These are phyloP conservation scores for Beverwykella pulmonaria DNA, from an alignment of 495 filamentous ascomycete species.

Conservation along the genomic window DNA sequence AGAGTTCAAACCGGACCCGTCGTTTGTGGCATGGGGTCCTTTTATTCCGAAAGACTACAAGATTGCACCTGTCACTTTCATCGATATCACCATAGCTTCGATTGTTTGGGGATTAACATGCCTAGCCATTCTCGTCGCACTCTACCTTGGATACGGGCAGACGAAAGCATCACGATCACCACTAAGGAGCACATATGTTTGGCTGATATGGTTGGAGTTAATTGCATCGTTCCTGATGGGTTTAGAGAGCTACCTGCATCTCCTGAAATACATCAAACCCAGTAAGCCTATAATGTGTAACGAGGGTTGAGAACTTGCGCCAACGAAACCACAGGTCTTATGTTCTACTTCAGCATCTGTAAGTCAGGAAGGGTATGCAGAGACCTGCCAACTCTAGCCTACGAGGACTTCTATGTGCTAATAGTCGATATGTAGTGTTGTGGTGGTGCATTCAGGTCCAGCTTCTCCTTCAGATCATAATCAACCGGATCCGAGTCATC, in stretches of 20 bases:
- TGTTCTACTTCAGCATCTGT: conserved; percentile 24
- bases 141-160: conserved; percentile 11
- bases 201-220: conserved; percentile 30
- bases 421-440: conserved; percentile 11
- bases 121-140: not conserved
- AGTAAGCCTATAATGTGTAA: conserved; percentile 5
- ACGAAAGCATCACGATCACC: conserved; percentile 8
- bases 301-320: not conserved
- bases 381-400: not conserved
- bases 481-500: conserved; percentile 35
- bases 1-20: conserved; percentile 13
- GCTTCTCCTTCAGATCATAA: conserved; percentile 32
- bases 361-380: not conserved
- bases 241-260: conserved; percentile 18
- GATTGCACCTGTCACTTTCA: conserved; percentile 6
- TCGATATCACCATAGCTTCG: conserved; percentile 22
- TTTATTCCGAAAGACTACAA: conserved; percentile 10
- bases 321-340: conserved; percentile 5
- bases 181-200: conserved; percentile 25
- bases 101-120: conserved; percentile 10
- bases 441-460: conserved; percentile 35
- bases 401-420: not conserved
- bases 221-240: conserved; percentile 27
- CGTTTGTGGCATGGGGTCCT: conserved; percentile 22
- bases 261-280: conserved; percentile 21